A percentile compares a stretch with the other conserved stretches of the same genome.
Evolutionary conservation across 805 yeast species (phyloP).

Genomic region (Kodamaea sagamina): DNA sequence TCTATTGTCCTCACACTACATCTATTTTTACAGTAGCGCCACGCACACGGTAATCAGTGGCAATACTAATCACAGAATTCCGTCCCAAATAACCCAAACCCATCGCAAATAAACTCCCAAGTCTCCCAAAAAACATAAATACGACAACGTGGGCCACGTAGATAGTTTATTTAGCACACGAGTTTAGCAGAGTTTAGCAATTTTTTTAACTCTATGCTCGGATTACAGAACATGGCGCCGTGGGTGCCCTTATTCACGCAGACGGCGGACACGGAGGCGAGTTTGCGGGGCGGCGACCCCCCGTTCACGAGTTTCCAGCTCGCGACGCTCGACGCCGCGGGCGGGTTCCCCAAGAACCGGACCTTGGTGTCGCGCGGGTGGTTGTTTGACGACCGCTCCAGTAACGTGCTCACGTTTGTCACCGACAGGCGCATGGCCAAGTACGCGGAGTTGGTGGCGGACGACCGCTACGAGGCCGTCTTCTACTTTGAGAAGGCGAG

Average conservation of each 20-base stretch:
- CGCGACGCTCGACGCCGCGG: constrained; percentile 57
- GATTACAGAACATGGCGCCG: constrained; percentile 53
- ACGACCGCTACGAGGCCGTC: constrained; percentile 71
- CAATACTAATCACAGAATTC: no score
- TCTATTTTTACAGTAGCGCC: no score
- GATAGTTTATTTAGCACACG: constrained; percentile 3
- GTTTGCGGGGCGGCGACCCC: constrained; percentile 25
- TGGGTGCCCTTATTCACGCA: constrained; percentile 71
- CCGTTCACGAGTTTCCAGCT: constrained; percentile 66
- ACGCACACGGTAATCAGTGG: no score
- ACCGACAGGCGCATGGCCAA: constrained; percentile 75
- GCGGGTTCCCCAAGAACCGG: constrained; percentile 61
- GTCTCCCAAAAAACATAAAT: not conserved
- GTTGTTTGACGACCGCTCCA: constrained; percentile 65
- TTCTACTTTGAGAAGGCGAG: constrained; percentile 64
- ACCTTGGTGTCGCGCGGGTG: constrained; percentile 76
- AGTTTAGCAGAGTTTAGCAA: not conserved
- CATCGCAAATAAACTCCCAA: no score
- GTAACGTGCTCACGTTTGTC: constrained; percentile 66
- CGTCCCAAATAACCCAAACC: no score
- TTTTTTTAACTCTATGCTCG: constrained; percentile 23
- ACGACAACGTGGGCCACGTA: constrained; percentile 11
- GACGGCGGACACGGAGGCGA: constrained; percentile 50
- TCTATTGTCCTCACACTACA: no score
- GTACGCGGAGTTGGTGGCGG: constrained; percentile 49